Base-by-base conservation (phyloP, 2,329 filamentous ascomycete genomes). In the Huntiella moniliformis region DNA sequence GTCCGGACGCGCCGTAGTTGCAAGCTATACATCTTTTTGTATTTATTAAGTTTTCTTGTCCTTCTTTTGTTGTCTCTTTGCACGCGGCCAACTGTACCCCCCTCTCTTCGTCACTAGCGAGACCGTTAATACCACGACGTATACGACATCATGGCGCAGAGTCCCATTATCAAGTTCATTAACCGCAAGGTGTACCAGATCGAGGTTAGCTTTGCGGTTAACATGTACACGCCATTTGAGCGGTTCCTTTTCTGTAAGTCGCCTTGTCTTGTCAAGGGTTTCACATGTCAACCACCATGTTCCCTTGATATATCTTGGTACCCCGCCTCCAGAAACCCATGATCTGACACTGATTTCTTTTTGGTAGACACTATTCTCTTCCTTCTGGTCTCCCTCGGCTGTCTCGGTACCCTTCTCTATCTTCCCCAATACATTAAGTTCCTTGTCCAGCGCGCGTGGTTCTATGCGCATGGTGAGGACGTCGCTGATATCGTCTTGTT, bases 101-200 rank as follows among this genome's bases (percentile, higher is more conserved):
- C 16, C 38, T 12, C 5, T 6, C 2, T 12, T 22, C 38, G 38
- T 39, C 15, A 16, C 38, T 17, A 39, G 10, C 15, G 15, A 39
- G 38, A 18, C 22, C 1, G 38, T n/a, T 39, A 39, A 16, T 18
- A 18, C n/a, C 5, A 39, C 11, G 38, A 17, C n/a, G 15, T 16
- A 38, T 33, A 28, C 4, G 36, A 35, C 35, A 46, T 40, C 11
- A 49, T 49, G 47, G 44, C 47, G 44, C 47, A 49, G 44, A 49
- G 47, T 37, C 44, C 47, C 36, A 16, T 46, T 37, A 40, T 49
- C 18, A 49, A 46, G 61, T 95, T 87, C 85, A 71, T 96, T 54
- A 79, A 86, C 63, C 75, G 87, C 63, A 98, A 98, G 72, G 79
- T 87, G 61, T 95, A 96, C 69, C 91, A 96, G 68, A 86, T 96